Percentiles rank a stretch among this genome's conserved stretches.
These are phyloP conservation scores for Blepharisma japonicum DNA, from an alignment of 73 alveolate species.

Conservation along the genomic window DNA sequence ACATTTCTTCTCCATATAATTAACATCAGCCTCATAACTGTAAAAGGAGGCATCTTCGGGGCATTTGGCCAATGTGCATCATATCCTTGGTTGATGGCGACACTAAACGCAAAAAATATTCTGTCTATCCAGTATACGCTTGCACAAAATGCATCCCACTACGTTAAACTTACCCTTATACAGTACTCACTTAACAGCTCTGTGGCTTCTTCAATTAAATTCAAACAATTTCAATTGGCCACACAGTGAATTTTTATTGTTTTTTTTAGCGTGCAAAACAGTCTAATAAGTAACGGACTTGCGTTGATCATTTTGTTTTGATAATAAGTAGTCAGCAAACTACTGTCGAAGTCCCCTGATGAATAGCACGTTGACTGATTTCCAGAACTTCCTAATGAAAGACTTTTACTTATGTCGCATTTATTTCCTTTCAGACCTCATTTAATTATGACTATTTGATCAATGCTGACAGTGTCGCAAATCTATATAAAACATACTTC, in stretches of 20 bases:
- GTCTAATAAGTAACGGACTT: not conserved
- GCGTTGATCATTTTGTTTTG: not conserved
- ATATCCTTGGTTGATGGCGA: not conserved
- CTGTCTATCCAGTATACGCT: not conserved
- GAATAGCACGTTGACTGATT: not conserved
- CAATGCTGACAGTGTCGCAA: not conserved
- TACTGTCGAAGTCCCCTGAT: not conserved
- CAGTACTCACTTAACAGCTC: conserved; percentile 14
- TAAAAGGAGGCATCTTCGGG: conserved; percentile 2
- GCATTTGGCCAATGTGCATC: not conserved
- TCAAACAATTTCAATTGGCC: not conserved
- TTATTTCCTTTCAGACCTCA: not conserved
- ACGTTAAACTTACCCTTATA: not conserved
- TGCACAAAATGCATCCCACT: conserved; percentile 27
- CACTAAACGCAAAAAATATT: not conserved
- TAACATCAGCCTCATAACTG: conserved; percentile 4
- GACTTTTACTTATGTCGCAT: not conserved
- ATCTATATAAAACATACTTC: not conserved
- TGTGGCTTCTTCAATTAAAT: not conserved
- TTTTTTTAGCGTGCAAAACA: not conserved
- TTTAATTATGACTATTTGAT: not conserved
- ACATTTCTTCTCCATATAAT: conserved; percentile 22
- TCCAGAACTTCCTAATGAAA: not conserved
- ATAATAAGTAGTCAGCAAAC: not conserved
- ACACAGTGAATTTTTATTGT: not conserved